Base-by-base conservation (phyloP, 2,329 filamentous ascomycete species). In the Neoarthrinium moseri region DNA sequence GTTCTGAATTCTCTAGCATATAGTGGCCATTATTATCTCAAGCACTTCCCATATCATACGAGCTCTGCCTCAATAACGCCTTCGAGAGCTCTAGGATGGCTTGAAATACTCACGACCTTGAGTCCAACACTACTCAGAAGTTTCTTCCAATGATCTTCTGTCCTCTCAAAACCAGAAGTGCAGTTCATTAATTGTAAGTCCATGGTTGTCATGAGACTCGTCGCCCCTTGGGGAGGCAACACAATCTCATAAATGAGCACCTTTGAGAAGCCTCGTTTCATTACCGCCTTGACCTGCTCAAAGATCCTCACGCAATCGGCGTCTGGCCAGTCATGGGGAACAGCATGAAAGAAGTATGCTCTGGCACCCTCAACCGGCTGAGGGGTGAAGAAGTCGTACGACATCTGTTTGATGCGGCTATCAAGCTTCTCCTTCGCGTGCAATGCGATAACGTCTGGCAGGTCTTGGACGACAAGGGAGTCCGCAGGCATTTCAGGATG, bases 221-320 rank as follows among this genome's bases (percentile, higher is more conserved):
- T 44, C 4, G 39, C 46, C 1, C 33, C 39, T 11, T 4, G 12
- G 3, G 24, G 18, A 6, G 46, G 40, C 10, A 48, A n/a, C 6
- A 41, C 33, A 2, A 39, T 43, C 26, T 48, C 46, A 27, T 35
- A 39, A 29, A 77, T 62, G 11, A 77, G 51, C 5, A 75, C 34
- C 43, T 69, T 68, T 6, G 66, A 70, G 49, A 70, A 64, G 37
- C 65, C 58, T 37, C 47, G 55, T 18, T 83, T 83, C 70, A 82
- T 81, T 3, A 68, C 75, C 53, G 83, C 79, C 18, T 81, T 72
- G 2, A 46, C 44, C 6, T 68, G 54, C 18, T 50, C 48, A 7
- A 73, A 46, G 22, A 72, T 70, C 13, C 50, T 33, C 3, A 50
- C 18, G 0, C 60, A 60, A n/a, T 61, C 52, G 10, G 53, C 53